phyloP scores from a whole-genome alignment of 169 alveolate species.

The Amoebophrya sp. region DNA sequence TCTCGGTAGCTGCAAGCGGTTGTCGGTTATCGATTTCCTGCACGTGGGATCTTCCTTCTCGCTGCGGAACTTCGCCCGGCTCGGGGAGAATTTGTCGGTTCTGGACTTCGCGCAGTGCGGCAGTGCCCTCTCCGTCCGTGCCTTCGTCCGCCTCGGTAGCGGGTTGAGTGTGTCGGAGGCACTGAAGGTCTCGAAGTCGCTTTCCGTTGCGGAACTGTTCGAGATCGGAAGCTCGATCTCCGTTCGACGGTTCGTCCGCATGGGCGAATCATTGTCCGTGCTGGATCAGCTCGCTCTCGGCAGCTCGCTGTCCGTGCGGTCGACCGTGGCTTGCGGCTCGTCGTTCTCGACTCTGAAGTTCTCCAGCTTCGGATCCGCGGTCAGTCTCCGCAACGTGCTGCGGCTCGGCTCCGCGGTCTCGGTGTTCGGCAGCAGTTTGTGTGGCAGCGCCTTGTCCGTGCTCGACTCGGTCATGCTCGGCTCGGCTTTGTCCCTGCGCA shows the following conservation, averaged over 20 bases:
- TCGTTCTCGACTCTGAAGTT: too few species aligned
- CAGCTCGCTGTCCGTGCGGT: constrained; percentile 21
- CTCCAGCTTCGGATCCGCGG: too few species aligned
- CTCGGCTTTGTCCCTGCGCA: too few species aligned
- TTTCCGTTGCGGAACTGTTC: not conserved
- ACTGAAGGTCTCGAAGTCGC: too few species aligned
- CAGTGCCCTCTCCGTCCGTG: not conserved
- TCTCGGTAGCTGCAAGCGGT: too few species aligned
- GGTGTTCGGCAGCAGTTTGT: too few species aligned
- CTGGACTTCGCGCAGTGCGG: not conserved
- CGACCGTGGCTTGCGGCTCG: too few species aligned
- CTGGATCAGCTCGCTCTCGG: not conserved
- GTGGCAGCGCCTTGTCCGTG: too few species aligned
- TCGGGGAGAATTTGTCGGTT: not conserved
- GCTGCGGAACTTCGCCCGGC: constrained; percentile 26
- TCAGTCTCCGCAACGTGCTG: too few species aligned
- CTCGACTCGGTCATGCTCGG: too few species aligned
- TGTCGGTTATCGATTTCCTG: not conserved
- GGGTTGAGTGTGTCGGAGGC: not conserved
- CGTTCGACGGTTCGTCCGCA: not conserved
- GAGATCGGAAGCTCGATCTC: not conserved
- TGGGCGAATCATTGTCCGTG: not conserved
- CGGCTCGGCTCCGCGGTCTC: too few species aligned
- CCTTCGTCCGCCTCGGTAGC: not conserved
- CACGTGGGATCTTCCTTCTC: not conserved